A percentile compares a stretch with the other conserved stretches of the same genome.
phyloP scores from a whole-genome alignment of 2,329 filamentous ascomycete species.

The Truncatella angustata region DNA sequence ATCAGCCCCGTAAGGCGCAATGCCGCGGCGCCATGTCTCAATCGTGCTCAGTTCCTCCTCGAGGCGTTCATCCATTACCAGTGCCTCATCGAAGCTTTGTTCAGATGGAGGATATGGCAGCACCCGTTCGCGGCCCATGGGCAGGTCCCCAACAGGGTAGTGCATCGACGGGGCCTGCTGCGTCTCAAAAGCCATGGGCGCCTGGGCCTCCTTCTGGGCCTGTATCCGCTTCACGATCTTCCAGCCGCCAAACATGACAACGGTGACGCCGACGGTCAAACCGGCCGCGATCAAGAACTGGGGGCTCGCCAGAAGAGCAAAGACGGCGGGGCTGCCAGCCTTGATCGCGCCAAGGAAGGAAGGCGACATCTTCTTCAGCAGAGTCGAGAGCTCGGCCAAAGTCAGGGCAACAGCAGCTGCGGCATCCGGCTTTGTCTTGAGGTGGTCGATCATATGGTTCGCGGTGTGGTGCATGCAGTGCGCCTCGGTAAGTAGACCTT shows the following conservation, averaged over 20 bases:
- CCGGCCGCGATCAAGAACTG: slow-evolving; percentile 94
- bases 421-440: slow-evolving; percentile 76
- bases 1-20: slow-evolving; percentile 44
- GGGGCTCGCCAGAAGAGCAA: slow-evolving; percentile 81
- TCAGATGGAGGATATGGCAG: slow-evolving; percentile 7
- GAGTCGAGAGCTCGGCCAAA: slow-evolving; percentile 82
- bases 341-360: slow-evolving; percentile 75
- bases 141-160: slow-evolving; percentile 26
- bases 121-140: not conserved
- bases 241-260: slow-evolving; percentile 94
- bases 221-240: slow-evolving; percentile 91
- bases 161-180: slow-evolving; percentile 15
- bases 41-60: slow-evolving; percentile 59
- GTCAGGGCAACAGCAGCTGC: slow-evolving; percentile 92
- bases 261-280: slow-evolving; percentile 86
- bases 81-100: slow-evolving; percentile 48
- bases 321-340: slow-evolving; percentile 77
- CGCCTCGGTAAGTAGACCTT: slow-evolving; percentile 78
- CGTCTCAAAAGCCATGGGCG: slow-evolving; percentile 27
- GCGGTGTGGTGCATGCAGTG: slow-evolving; percentile 86
- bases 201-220: slow-evolving; percentile 32
- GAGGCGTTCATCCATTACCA: too few species aligned
- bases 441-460: slow-evolving; percentile 73
- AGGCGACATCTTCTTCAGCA: slow-evolving; percentile 82
- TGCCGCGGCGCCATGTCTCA: slow-evolving; percentile 58